Percentiles rank a stretch among this genome's conserved stretches.
phyloP scores from a whole-genome alignment of 768 basidiomycete species.

The Suillus brevipes region DNA sequence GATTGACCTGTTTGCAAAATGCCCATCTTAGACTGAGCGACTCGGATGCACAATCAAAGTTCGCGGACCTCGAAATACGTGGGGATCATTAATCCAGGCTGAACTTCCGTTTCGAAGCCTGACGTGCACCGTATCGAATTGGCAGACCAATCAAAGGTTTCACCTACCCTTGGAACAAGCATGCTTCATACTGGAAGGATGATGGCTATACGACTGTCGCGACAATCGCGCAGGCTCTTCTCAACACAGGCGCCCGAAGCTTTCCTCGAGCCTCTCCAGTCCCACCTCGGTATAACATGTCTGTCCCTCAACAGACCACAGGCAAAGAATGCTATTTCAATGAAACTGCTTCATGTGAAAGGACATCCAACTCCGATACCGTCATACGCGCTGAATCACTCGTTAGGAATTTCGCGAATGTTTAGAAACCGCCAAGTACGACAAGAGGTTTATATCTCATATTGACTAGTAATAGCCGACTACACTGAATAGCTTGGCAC shows the following conservation, averaged over 20 bases:
- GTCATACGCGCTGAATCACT: constrained; percentile 10
- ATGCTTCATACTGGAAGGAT: neutral
- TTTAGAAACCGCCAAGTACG: constrained; percentile 63
- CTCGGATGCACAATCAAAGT: no score
- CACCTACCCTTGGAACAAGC: neutral
- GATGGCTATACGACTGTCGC: neutral
- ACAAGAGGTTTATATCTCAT: constrained; percentile 52
- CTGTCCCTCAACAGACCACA: constrained; percentile 81
- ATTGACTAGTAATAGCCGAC: neutral
- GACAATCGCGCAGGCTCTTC: constrained; percentile 14
- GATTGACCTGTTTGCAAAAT: no score
- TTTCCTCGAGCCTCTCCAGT: constrained; percentile 50
- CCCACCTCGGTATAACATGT: constrained; percentile 65
- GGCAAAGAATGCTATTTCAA: constrained; percentile 86
- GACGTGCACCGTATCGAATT: neutral
- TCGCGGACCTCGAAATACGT: neutral
- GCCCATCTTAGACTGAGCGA: no score
- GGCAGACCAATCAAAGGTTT: neutral
- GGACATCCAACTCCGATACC: constrained; percentile 7
- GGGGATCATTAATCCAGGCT: no score
- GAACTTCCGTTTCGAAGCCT: neutral
- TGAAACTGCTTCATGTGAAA: constrained; percentile 63
- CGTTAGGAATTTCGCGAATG: constrained; percentile 70
- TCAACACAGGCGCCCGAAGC: constrained; percentile 33
- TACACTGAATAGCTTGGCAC: neutral